These are phyloP conservation scores for Cercophora newfieldiana DNA, from an alignment of 495 filamentous ascomycete genomes.

Conservation along the genomic window DNA sequence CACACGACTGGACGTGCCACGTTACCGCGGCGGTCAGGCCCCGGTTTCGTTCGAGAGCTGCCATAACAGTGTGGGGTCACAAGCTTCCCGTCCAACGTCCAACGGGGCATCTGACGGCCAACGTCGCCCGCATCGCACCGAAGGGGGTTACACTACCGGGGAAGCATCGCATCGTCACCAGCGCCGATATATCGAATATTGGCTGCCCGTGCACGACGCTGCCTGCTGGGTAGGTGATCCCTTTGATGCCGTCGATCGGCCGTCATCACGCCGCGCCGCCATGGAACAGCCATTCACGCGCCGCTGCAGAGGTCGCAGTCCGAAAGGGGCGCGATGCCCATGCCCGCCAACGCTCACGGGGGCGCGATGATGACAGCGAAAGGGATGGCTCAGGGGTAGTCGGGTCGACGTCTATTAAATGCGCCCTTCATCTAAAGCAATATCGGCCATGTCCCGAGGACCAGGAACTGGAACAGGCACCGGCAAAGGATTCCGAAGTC, in stretches of 20 bases:
- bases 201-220: neutral
- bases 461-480: neutral
- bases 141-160: constrained; percentile 4
- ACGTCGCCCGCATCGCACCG: neutral
- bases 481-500: neutral
- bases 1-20: too few relatives aligned
- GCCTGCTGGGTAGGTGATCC: neutral
- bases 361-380: neutral
- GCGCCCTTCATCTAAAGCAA: neutral
- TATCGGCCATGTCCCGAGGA: neutral
- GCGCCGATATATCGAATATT: constrained; percentile 5
- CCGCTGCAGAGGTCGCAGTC: neutral
- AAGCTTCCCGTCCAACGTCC: constrained; percentile 4
- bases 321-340: neutral
- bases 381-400: neutral
- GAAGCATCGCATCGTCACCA: constrained; percentile 9
- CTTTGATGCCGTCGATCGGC: neutral
- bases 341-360: neutral
- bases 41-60: neutral
- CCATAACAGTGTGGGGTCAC: constrained; percentile 11
- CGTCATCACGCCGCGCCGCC: neutral
- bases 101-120: constrained; percentile 14
- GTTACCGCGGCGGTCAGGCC: neutral
- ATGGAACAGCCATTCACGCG: neutral
- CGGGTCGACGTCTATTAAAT: neutral